Evolutionary conservation across 257 asterid genomes (phyloP), one percentile per base, ranked within the genome.

Genomic region (Rehmannia glutinosa): DNA sequence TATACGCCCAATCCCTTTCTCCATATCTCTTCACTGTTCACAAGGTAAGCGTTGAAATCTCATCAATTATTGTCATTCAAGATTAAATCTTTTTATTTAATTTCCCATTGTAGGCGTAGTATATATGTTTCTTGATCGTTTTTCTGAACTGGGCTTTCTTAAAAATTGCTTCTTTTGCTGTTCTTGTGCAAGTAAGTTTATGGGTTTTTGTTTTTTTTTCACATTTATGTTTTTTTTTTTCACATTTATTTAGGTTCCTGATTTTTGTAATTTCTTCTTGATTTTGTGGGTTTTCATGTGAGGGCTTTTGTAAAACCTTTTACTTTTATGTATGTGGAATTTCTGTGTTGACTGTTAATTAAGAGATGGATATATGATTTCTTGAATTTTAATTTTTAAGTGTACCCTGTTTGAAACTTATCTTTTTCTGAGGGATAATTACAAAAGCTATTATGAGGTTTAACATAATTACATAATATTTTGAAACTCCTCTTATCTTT

Each of bases 11-110:
- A 8, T 36, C 25, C 7, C 63, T 62, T 54, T 63, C 76, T 39
- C 64, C 30, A 49, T 28, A 47, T 55, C 43, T 64, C 69, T 39
- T 21, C 68, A 45, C 75, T 69, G 56, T 75, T 63, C 72, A 46
- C 43, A n/a, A 64, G 80, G 77, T 76, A 65, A 11, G 70, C 80
- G 70, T 70, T 64, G 70, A 51, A 30, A 25, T 46, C 58, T 27
- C 61, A 38, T 57, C 54, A 59, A 41, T 39, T 42, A 15, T n/a
- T 43, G n/a, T 5, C 51, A 1, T 15, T 72, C n/a, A 66, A 68
- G 64, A 32, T 61, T 4, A 1, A 55, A 55, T 47, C 12, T 62
- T 77, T 57, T 20, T 17, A 30, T 39, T 67, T 28, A 16, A 12
- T 70, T 60, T 19, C 13, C 62, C 16, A 30, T 16, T 28, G 3